Base-by-base conservation (phyloP, 2,329 filamentous ascomycete species). In the Phialophora macrospora region DNA sequence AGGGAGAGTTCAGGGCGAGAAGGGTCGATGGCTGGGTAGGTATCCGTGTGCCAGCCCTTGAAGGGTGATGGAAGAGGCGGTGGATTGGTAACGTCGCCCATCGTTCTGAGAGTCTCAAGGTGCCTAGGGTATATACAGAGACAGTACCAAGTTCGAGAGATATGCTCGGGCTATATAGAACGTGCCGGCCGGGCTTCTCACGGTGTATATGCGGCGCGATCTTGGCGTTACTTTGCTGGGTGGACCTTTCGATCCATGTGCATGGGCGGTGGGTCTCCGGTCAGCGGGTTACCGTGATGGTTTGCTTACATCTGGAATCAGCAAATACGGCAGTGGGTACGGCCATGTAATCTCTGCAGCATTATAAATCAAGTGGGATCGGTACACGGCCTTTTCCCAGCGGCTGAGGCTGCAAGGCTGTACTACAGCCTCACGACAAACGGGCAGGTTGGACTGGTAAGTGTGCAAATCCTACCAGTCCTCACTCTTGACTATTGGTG, bases 21-120 rank as follows among this genome's bases (percentile, higher is more conserved):
- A 12, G 77, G 79, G 49, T 80, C 74, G 44, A 80, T 77, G 14
- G 76, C 72, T 22, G 77, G 74, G 62, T 82, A 81, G 7, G 74
- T 62, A 61, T 79, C 74, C 3, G 72, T 75, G 62, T 81, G 76
- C 9, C 67, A 68, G 20, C 44, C 30, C 48, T 38, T 24, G 46
- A 60, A 52, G 20, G 58, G 58, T 26, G 58, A 52, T 9, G 58
- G 58, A 8, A 60, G 17, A 6, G 48, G 26, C 17, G 48, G 26
- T 22, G 48, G 3, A 24, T 26, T 17, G 26, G 26, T 49, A 17
- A 28, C 32, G 46, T 54, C 58, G 32, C 58, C 58, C 58, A 60
- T 60, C 11, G 20, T 52, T 44, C 30, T 51, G 38, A n/a, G 17
- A 20, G 14, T 44, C 17, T 44, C 38, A 6, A 20, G 38, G 17